These are phyloP conservation scores for Lepidopterella palustris DNA, from an alignment of 495 filamentous ascomycete genomes.

Conservation along the genomic window DNA sequence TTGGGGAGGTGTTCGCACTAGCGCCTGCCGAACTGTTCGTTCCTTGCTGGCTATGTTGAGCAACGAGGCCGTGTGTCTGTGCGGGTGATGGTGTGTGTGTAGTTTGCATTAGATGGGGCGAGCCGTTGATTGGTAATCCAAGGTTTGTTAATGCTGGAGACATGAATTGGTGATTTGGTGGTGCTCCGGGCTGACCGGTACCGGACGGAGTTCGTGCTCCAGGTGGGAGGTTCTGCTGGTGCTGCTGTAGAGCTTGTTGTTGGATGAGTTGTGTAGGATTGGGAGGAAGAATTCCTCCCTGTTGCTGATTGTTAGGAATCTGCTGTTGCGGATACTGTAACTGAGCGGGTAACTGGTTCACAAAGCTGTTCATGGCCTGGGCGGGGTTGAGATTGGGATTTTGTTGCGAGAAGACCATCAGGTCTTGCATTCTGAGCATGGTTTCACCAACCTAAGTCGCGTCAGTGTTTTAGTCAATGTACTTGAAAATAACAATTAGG, in stretches of 20 bases:
- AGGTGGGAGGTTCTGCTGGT: conserved; percentile 12
- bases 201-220: conserved; percentile 18
- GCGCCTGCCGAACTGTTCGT: conserved; percentile 54
- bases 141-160: conserved; percentile 51
- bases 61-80: conserved; percentile 57
- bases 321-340: conserved; percentile 23
- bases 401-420: conserved; percentile 35
- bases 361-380: conserved; percentile 32
- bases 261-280: conserved; percentile 16
- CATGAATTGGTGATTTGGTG: conserved; percentile 42
- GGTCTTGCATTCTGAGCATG: conserved; percentile 35
- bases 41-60: conserved; percentile 67
- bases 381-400: conserved; percentile 28
- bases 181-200: conserved; percentile 24
- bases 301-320: conserved; percentile 16
- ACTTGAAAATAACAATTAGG: background rate
- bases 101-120: conserved; percentile 45
- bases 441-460: conserved; percentile 36
- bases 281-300: conserved; percentile 27
- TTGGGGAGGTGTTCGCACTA: conserved; percentile 81
- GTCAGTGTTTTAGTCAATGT: conserved; percentile 1
- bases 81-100: conserved; percentile 40
- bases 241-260: conserved; percentile 11
- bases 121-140: conserved; percentile 49
- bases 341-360: conserved; percentile 22